Base-by-base conservation (phyloP, 1,284 basidiomycete species). In the Cryptococcus jaspeensis region DNA sequence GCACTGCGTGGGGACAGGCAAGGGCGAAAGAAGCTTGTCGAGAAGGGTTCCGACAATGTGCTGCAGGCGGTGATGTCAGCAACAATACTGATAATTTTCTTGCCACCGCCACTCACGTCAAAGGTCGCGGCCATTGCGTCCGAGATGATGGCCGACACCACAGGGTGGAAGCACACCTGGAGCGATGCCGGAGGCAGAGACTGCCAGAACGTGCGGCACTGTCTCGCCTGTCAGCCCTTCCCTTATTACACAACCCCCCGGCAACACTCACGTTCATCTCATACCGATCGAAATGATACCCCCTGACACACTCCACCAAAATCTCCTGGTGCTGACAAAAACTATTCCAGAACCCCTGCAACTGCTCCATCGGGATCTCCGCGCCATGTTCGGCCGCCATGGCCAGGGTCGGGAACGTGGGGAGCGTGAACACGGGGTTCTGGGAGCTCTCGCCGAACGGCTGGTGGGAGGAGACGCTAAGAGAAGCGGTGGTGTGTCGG, bases 141-240 rank as follows among this genome's bases (percentile, higher is more conserved):
- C 7, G 58, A 47, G 20, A 72, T 55, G 41, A 64, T 49, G 0
- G n/a, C 40, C 8, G 66, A 67, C 4, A 70, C 45, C 0, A 38
- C 58, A 0, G 62, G 58, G 35, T 70, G 59, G 2, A 65, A 40
- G 36, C 60, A 63, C 15, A 64, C 50, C 28, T 61, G 56, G 23
- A 62, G 51, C 13, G 58, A 55, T 18, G 57, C 49, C 1, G 65
- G 49, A 6, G 65, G 39, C 11, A 63, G 49, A 1, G 62, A 52
- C 38, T 58, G 49, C 73, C 73, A 74, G 51, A 72, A 73, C 7
- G 56, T 59, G 23, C 70, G 66, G 44, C 63, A 69, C 69, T 73
- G 41, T 12, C 28, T 32, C 5, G 9, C 28, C 9, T 32, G 28
- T 32, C 28, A 32, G 28, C 5, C 28, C n/a, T n/a, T n/a, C n/a